phyloP scores from a whole-genome alignment of 805 yeast genomes.

The Candida ipomoeae region DNA sequence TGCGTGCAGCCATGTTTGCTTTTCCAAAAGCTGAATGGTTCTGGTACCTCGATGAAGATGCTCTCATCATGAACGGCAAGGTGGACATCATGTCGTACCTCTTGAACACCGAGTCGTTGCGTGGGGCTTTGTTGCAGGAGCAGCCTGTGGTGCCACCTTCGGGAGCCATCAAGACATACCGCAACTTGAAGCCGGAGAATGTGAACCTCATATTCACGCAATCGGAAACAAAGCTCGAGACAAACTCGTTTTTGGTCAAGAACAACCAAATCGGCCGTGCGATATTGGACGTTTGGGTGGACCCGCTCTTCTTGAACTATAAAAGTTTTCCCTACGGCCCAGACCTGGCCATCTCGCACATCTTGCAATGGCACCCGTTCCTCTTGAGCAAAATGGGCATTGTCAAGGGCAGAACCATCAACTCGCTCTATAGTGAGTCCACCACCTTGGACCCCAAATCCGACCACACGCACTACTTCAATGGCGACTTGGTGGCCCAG shows the following conservation, averaged over 20 bases:
- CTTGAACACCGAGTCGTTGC: conserved; percentile 56
- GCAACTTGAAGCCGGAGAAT: conserved; percentile 49
- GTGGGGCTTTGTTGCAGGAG: conserved; percentile 60
- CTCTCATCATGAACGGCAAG: conserved; percentile 68
- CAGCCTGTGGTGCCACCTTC: conserved; percentile 69
- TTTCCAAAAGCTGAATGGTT: conserved; percentile 89
- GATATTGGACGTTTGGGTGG: conserved; percentile 76
- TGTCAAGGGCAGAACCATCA: conserved; percentile 48
- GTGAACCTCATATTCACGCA: conserved; percentile 67
- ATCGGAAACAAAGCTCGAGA: conserved; percentile 56
- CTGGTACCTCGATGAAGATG: conserved; percentile 81
- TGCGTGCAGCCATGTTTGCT: conserved; percentile 89
- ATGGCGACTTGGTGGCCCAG: conserved; percentile 65
- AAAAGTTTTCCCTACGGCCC: conserved; percentile 56
- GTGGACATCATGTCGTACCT: conserved; percentile 59
- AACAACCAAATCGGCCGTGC: conserved; percentile 64
- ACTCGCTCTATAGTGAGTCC: conserved; percentile 23
- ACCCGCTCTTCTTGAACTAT: conserved; percentile 65
- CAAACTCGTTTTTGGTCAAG: conserved; percentile 66
- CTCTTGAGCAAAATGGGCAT: conserved; percentile 68
- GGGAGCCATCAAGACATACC: conserved; percentile 66
- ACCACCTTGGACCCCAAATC: conserved; percentile 17
- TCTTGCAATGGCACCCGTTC: conserved; percentile 92
- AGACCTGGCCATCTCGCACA: conserved; percentile 73
- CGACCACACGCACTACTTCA: conserved; percentile 48